Evolutionary conservation across 225 moss, liverwort and hornwort species (phyloP), one percentile per base, ranked within the genome.

Genomic region (Antitrichia curtipendula): DNA sequence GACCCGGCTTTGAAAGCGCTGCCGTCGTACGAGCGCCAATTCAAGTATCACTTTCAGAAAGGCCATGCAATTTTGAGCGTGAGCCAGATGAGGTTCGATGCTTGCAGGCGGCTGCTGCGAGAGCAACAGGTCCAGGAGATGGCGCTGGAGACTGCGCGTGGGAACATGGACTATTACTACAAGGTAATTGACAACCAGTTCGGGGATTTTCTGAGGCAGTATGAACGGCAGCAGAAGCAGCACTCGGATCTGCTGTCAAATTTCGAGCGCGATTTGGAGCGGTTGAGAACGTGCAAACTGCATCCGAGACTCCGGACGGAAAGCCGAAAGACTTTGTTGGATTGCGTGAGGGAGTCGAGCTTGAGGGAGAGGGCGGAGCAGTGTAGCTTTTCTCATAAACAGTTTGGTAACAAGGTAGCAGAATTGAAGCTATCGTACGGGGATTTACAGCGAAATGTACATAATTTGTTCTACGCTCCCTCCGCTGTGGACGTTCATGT

Each of bases 71-170:
- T 95, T 87, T 78, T 93, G 19, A 89, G 82, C 82, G 91, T 91
- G n/a, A 96, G 99, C 91, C 94, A 96, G 86, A 90, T 80, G 94
- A 96, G 87, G 90, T 97, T 95, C 24, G 95, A 99, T 82, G 91
- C 88, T 85, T 99, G 95, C 87, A 94, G 96, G 88, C 91, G 94
- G 83, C 90, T 99, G n/a, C 75, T 97, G 70, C 92, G 96, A 49
- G 99, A 99, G 88, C 97, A 97, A 34, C 94, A 97, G 87, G 96
- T 99, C 32, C 99, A 99, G 92, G 97, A 99, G 86, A 90, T 93
- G 91, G 99, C 99, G 43, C 80, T 99, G 87, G 96, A 95, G 82
- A 99, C 99, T 28, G 99, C 95, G 21, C 93, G 95, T 59, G 96
- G 96, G 76, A 99, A 95, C 83, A 95, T 99, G 95, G 94, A 97